Conservation (phyloP, 23 red algal species). For the Gracilariopsis chorda region DNA sequence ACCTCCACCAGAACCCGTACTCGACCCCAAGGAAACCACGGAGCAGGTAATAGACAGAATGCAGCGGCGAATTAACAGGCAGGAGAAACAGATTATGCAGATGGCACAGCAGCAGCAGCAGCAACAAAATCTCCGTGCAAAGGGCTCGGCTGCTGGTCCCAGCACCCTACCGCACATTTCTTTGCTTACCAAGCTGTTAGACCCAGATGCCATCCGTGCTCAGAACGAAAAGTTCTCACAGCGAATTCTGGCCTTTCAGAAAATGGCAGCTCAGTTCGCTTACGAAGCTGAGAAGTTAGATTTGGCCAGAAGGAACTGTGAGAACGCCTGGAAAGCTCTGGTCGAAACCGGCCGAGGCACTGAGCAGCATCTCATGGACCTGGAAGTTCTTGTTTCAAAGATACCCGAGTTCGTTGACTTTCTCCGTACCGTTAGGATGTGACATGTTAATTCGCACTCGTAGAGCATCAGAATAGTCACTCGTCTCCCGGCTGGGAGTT, state of each 20-base stretch:
- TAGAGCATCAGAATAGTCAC: too few species aligned
- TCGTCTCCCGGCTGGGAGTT: too few species aligned
- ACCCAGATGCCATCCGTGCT: background rate
- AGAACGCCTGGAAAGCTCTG: background rate
- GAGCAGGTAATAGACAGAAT: background rate
- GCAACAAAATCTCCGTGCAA: background rate
- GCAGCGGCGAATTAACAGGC: background rate
- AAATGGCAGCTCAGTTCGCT: background rate
- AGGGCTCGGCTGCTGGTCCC: background rate
- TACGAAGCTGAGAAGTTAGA: background rate
- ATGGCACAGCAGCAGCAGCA: background rate
- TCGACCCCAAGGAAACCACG: background rate
- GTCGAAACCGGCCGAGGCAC: background rate
- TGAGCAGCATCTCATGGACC: background rate
- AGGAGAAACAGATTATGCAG: background rate
- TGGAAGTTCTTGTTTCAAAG: background rate
- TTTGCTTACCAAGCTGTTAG: background rate
- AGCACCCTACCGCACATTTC: background rate
- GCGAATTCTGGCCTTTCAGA: background rate
- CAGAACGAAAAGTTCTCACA: background rate
- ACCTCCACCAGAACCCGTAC: background rate
- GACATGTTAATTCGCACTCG: too few species aligned
- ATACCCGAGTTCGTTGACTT: background rate
- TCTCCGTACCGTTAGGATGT: constrained; percentile 3
- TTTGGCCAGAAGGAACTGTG: background rate